Evolutionary conservation across 2,329 filamentous ascomycete species (phyloP), one percentile per base, ranked within the genome.

Genomic region (Claviceps sp.): DNA sequence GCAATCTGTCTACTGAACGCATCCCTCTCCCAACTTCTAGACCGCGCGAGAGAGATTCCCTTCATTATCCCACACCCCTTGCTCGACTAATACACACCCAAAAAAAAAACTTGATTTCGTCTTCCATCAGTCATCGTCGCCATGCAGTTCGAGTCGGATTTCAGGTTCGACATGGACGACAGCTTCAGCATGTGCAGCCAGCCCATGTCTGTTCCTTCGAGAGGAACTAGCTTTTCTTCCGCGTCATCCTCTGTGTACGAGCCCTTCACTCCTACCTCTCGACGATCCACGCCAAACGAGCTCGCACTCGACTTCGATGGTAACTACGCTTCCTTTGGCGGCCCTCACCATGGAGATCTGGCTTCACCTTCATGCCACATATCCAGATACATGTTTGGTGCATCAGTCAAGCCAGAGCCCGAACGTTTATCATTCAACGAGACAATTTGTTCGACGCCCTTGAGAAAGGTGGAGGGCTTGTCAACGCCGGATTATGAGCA

Each of bases 261-360:
- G 42, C 65, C 70, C 26, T 73, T 68, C 54, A 74, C 71, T 42
- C 71, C 72, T 45, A 67, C 64, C 34, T 73, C 72, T 52, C 64
- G 69, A 60, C 67, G 70, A 52, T 72, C 71, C 45, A 70, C 70
- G 18, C 70, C 71, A 8, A 63, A 69, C 56, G 63, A 67, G 51
- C 61, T 66, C 40, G 59, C 58, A 49, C 58, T 72, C 55, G 67
- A 69, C 45, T 70, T 69, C 55, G 65, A 71, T 18, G 61, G 59
- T n/a, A 55, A 59, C 51, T 68, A 63, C 48, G 58, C 54, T 49
- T 55, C 58, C 4, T 61, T 62, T 38, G 52, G 49, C 26, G 53
- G 58, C 40, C 44, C 61, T 30, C 63, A 66, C 49, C 56, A 60
- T 16, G 55, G 61, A 37, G 65, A 70, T 42, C 49, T 71, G 47